These are phyloP conservation scores for Chlorella variabilis DNA, from an alignment of 163 green algal species.

Conservation along the genomic window DNA sequence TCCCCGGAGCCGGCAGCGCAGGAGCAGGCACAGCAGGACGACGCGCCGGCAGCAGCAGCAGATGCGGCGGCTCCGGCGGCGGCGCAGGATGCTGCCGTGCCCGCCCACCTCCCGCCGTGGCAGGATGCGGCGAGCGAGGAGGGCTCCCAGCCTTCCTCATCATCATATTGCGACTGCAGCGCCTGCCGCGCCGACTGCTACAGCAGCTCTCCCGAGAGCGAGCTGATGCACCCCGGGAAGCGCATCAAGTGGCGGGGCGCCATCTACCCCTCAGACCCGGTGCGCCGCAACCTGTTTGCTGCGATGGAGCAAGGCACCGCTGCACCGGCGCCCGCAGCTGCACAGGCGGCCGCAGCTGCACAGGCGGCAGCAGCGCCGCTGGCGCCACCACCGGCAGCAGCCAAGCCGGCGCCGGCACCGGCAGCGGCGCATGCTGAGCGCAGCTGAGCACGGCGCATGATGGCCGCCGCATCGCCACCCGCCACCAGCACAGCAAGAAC, in stretches of 20 bases:
- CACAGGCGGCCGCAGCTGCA: neutral
- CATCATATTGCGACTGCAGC: neutral
- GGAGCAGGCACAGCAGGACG: neutral
- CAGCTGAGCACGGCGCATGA: too few relatives aligned
- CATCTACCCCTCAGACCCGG: neutral
- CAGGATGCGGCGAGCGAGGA: neutral
- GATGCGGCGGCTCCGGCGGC: too few relatives aligned
- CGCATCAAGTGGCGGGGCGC: constrained; percentile 22
- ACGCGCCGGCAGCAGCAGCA: neutral
- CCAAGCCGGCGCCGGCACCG: too few relatives aligned
- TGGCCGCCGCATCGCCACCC: too few relatives aligned
- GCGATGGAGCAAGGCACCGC: neutral
- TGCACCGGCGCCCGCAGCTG: neutral
- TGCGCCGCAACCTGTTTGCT: constrained; percentile 6
- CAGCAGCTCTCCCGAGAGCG: neutral
- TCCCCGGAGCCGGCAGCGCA: neutral
- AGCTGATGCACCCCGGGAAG: constrained; percentile 17
- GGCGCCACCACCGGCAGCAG: too few relatives aligned
- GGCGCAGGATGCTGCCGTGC: too few relatives aligned
- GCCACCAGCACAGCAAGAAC: too few relatives aligned
- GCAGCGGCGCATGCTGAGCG: too few relatives aligned
- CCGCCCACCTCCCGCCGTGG: too few relatives aligned
- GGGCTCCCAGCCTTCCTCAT: neutral
- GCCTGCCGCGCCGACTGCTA: neutral
- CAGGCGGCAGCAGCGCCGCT: neutral